These are phyloP conservation scores for Thelonectria rubi DNA, from an alignment of 2,329 filamentous ascomycete species.

Conservation along the genomic window DNA sequence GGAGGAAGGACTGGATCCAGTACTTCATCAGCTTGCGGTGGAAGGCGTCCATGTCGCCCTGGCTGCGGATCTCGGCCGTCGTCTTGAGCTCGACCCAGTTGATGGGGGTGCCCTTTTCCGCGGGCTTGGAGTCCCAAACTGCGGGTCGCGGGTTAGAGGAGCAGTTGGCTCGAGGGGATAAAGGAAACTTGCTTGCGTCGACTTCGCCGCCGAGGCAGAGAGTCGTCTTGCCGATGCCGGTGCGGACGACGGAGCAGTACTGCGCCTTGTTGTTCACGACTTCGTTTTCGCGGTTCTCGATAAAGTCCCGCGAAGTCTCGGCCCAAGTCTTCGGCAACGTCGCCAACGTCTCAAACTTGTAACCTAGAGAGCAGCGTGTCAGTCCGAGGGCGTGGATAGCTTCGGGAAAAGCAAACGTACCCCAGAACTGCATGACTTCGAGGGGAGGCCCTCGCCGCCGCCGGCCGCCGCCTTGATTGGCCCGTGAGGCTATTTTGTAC, in stretches of 20 bases:
- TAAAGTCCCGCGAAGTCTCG: conserved; percentile 75
- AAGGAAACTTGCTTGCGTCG: conserved; percentile 73
- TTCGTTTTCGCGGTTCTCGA: conserved; percentile 76
- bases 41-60: conserved; percentile 77
- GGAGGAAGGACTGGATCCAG: conserved; percentile 95
- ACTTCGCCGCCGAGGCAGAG: conserved; percentile 93
- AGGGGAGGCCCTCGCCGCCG: conserved; percentile 61
- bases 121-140: conserved; percentile 88
- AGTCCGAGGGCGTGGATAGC: not conserved
- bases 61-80: conserved; percentile 73
- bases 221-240: conserved; percentile 78
- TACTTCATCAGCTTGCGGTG: conserved; percentile 93
- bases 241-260: conserved; percentile 94
- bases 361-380: conserved; percentile 63
- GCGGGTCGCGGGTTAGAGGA: conserved; percentile 16
- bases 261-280: conserved; percentile 90
- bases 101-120: conserved; percentile 70
- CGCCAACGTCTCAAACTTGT: conserved; percentile 93
- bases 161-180: not conserved
- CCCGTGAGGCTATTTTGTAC: conserved; percentile 71
- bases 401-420: conserved; percentile 52
- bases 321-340: conserved; percentile 80
- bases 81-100: conserved; percentile 98
- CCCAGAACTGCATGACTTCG: conserved; percentile 93
- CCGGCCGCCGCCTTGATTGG: conserved; percentile 57